These are phyloP conservation scores for Trichocomaceae sp. DNA, from an alignment of 2,329 filamentous ascomycete genomes.

Conservation along the genomic window DNA sequence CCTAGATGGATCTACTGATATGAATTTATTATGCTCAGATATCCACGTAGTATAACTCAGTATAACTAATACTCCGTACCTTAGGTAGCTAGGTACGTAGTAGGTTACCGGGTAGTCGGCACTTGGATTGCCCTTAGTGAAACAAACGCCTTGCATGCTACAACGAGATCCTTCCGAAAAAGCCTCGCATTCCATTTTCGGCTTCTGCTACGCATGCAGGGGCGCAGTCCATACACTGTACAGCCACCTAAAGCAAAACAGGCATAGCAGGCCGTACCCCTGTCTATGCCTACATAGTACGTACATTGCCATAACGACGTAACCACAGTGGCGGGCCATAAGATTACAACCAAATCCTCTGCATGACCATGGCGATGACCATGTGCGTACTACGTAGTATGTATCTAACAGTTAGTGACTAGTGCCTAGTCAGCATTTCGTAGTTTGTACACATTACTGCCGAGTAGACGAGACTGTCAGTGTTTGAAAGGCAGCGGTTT, in stretches of 20 bases:
- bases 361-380: too few relatives aligned
- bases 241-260: background rate
- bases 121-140: background rate
- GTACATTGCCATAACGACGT: too few relatives aligned
- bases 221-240: background rate
- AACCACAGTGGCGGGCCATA: background rate
- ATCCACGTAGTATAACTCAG: background rate
- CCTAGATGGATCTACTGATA: background rate
- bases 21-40: background rate
- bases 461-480: too few relatives aligned
- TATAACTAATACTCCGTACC: too few relatives aligned
- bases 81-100: background rate
- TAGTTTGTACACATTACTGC: too few relatives aligned
- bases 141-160: background rate
- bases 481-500: background rate
- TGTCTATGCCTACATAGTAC: background rate
- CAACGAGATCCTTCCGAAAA: background rate
- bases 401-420: background rate
- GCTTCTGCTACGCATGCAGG: background rate
- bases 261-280: background rate
- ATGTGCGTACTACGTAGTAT: too few relatives aligned
- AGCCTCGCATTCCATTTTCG: background rate
- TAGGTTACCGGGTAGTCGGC: background rate
- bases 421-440: background rate
- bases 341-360: too few relatives aligned